Percentiles rank a stretch among this genome's conserved stretches.
phyloP scores from a whole-genome alignment of 2,329 filamentous ascomycete species.

The Albophoma yamanashiensis region DNA sequence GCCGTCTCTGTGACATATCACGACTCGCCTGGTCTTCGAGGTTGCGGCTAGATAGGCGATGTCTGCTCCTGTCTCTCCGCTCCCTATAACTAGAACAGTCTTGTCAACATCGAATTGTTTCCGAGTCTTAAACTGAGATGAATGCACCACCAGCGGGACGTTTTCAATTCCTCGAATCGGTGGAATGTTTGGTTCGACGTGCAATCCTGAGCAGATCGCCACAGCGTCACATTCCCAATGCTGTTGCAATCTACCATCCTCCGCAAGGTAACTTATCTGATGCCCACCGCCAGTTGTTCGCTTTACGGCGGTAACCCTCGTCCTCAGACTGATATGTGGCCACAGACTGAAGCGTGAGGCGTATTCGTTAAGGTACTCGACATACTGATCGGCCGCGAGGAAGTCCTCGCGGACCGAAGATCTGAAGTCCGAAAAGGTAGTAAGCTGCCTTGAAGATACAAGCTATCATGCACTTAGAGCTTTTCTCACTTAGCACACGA shows the following conservation, averaged over 20 bases:
- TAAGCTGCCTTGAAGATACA: slow-evolving; percentile 36
- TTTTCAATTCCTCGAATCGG: slow-evolving; percentile 23
- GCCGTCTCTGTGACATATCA: slow-evolving; percentile 31
- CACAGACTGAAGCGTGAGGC: slow-evolving; percentile 25
- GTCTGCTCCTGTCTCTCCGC: slow-evolving; percentile 33
- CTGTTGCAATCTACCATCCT: not conserved
- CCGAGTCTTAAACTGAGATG: slow-evolving; percentile 28
- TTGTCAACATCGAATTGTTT: slow-evolving; percentile 26
- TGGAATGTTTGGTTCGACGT: slow-evolving; percentile 26
- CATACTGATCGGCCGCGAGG: slow-evolving; percentile 21
- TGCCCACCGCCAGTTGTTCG: slow-evolving; percentile 2
- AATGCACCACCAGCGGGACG: slow-evolving; percentile 27
- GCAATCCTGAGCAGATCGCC: slow-evolving; percentile 30
- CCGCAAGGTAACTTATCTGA: not conserved
- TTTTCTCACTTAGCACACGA: too few relatives aligned
- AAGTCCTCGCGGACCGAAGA: slow-evolving; percentile 27
- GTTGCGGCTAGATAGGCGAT: slow-evolving; percentile 30
- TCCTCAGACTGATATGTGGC: slow-evolving; percentile 21
- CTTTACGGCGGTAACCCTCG: slow-evolving; percentile 14
- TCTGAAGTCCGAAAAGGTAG: slow-evolving; percentile 34
- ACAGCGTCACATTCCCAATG: slow-evolving; percentile 29
- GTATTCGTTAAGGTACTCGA: slow-evolving; percentile 28
- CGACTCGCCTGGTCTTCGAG: slow-evolving; percentile 24
- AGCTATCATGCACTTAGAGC: slow-evolving; percentile 12
- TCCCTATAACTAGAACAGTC: slow-evolving; percentile 29